Evolutionary conservation across 2,329 filamentous ascomycete genomes (phyloP).

Genomic region (Coniochaeta sp.): DNA sequence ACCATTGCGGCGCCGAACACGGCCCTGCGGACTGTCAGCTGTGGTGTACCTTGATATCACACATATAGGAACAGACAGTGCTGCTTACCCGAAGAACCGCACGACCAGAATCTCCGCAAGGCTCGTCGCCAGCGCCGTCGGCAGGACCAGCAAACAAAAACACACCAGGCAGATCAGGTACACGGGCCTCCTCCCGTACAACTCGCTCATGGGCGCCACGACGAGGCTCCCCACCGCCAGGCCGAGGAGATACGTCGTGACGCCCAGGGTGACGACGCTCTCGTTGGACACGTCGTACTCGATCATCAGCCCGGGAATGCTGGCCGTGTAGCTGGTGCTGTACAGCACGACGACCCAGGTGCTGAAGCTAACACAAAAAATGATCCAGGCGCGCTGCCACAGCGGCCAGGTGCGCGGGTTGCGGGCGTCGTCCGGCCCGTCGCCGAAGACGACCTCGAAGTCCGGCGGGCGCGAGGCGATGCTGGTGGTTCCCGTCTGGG

Average conservation of each 20-base stretch:
- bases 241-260: constrained; percentile 69
- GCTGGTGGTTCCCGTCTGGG: constrained; percentile 28
- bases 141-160: constrained; percentile 63
- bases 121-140: constrained; percentile 58
- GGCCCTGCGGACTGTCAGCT: constrained; percentile 8
- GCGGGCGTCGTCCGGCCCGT: constrained; percentile 38
- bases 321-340: constrained; percentile 68
- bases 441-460: constrained; percentile 63
- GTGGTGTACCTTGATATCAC: background rate
- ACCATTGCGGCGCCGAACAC: constrained; percentile 62
- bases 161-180: constrained; percentile 56
- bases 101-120: constrained; percentile 57
- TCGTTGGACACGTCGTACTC: constrained; percentile 50
- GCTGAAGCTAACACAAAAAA: constrained; percentile 33
- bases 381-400: constrained; percentile 29
- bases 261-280: constrained; percentile 58
- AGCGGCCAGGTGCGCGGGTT: constrained; percentile 66
- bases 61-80: too few relatives aligned
- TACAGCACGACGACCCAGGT: constrained; percentile 53
- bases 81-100: constrained; percentile 60
- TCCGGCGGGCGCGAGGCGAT: constrained; percentile 36
- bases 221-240: constrained; percentile 62
- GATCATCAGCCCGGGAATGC: constrained; percentile 56
- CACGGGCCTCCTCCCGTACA: constrained; percentile 57
- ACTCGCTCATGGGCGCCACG: constrained; percentile 64